Evolutionary conservation across 768 basidiomycete genomes (phyloP).

Genomic region (Xerocomus spinulosus): DNA sequence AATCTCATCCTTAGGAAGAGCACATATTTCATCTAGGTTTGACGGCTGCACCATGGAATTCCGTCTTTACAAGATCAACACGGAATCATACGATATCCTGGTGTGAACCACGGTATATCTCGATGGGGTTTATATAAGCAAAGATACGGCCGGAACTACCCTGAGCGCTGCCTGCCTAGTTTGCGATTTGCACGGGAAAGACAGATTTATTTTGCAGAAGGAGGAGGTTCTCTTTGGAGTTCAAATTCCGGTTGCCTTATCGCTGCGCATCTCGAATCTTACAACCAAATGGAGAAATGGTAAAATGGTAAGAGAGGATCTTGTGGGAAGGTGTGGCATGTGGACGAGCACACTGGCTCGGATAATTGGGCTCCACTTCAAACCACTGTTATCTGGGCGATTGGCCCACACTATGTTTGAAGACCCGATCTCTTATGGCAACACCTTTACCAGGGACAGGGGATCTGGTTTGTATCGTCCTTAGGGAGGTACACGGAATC

Average conservation of each 20-base stretch:
- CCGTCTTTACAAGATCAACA: slow-evolving; percentile 19
- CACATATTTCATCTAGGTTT: slow-evolving; percentile 23
- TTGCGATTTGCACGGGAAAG: slow-evolving; percentile 21
- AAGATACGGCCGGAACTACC: slow-evolving; percentile 12
- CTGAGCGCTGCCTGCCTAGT: slow-evolving; percentile 28
- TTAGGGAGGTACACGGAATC: slow-evolving; percentile 17
- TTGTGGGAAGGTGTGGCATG: slow-evolving; percentile 10
- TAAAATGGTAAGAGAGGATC: slow-evolving; percentile 21
- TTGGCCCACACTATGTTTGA: slow-evolving; percentile 19
- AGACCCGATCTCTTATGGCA: slow-evolving; percentile 17
- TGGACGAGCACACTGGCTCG: slow-evolving; percentile 11
- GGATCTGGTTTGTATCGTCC: slow-evolving; percentile 22
- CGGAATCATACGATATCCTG: slow-evolving; percentile 17
- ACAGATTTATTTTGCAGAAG: slow-evolving; percentile 37
- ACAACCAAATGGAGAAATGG: slow-evolving; percentile 29
- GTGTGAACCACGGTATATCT: slow-evolving; percentile 33
- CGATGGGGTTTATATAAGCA: slow-evolving; percentile 11
- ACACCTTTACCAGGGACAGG: slow-evolving; percentile 12
- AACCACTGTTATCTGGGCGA: slow-evolving; percentile 11
- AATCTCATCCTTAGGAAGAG: slow-evolving; percentile 35
- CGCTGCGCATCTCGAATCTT: slow-evolving; percentile 35
- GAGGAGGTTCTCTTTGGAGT: slow-evolving; percentile 35
- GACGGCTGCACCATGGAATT: slow-evolving; percentile 33
- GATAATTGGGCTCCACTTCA: slow-evolving; percentile 31
- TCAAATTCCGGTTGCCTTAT: slow-evolving; percentile 38